These are phyloP conservation scores for Rasamsonia emersonii DNA, from an alignment of 2,329 filamentous ascomycete genomes.

Conservation along the genomic window DNA sequence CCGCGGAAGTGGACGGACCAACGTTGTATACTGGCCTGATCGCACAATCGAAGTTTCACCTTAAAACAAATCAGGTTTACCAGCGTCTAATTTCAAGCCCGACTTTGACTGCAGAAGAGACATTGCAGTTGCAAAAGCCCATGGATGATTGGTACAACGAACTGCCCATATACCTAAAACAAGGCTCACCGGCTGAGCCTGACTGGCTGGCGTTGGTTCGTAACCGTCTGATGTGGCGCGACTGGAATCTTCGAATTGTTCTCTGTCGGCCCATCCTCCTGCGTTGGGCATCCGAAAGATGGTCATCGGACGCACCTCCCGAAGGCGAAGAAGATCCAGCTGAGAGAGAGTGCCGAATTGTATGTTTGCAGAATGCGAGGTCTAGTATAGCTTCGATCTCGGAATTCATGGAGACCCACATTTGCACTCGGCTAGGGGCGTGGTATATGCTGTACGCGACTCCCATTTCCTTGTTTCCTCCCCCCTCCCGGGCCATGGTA, in stretches of 20 bases:
- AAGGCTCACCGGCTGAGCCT: slow-evolving; percentile 23
- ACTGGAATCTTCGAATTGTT: slow-evolving; percentile 36
- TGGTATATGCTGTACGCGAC: slow-evolving; percentile 39
- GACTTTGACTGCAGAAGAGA: slow-evolving; percentile 33
- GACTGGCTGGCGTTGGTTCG: slow-evolving; percentile 31
- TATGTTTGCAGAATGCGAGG: slow-evolving; percentile 33
- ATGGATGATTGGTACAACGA: slow-evolving; percentile 36
- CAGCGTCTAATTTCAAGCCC: slow-evolving; percentile 37
- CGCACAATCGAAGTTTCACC: slow-evolving; percentile 35
- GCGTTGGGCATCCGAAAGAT: slow-evolving; percentile 30
- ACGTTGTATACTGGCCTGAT: slow-evolving; percentile 38
- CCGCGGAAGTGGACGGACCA: slow-evolving; percentile 27
- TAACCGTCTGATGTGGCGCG: slow-evolving; percentile 34
- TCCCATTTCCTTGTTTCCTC: not conserved
- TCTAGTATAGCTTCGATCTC: slow-evolving; percentile 35
- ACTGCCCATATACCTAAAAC: slow-evolving; percentile 34
- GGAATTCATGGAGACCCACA: slow-evolving; percentile 31
- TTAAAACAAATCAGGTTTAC: slow-evolving; percentile 37
- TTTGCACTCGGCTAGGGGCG: slow-evolving; percentile 32
- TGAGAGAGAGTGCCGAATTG: slow-evolving; percentile 29
- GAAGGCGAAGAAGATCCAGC: slow-evolving; percentile 24
- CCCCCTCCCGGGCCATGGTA: slow-evolving; percentile 5
- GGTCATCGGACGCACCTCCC: slow-evolving; percentile 20
- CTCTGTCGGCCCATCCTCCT: slow-evolving; percentile 36
- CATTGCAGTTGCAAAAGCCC: slow-evolving; percentile 30